A percentile compares a stretch with the other conserved stretches of the same genome.
These are phyloP conservation scores for Vitis hybrid DNA, from an alignment of 177 flowering plant species.

Conservation along the genomic window DNA sequence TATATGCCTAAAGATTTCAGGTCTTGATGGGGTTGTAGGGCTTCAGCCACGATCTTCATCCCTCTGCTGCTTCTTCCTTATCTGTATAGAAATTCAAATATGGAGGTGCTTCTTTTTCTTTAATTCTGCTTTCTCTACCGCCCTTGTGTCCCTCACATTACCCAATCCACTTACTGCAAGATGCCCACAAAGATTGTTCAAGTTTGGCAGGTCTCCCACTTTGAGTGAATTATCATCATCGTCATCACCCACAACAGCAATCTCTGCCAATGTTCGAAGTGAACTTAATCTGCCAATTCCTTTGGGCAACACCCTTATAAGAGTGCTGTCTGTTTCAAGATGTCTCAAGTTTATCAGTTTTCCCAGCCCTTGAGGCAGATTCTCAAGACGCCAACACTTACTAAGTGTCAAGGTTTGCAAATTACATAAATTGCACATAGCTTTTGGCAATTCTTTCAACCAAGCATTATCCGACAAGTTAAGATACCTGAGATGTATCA, in stretches of 20 bases:
- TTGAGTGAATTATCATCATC: not conserved
- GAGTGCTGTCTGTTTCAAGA: not conserved
- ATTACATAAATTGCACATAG: constrained; percentile 1
- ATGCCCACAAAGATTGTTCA: constrained; percentile 2
- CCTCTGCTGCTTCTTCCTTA: not conserved
- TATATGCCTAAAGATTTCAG: not conserved
- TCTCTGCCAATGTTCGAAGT: constrained; percentile 6
- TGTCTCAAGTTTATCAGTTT: constrained; percentile 7
- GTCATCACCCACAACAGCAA: constrained; percentile 2
- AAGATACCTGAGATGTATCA: not conserved
- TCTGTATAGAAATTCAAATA: not conserved
- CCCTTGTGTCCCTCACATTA: not conserved
- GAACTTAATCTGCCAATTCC: constrained; percentile 7
- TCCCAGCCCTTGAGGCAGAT: constrained; percentile 5
- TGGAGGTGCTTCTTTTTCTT: constrained; percentile 4
- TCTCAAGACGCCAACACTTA: not conserved
- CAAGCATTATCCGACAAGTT: not conserved
- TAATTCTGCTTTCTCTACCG: constrained; percentile 18
- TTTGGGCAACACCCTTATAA: not conserved
- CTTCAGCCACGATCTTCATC: not conserved
- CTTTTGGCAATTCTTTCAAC: not conserved
- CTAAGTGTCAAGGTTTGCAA: constrained; percentile 5
- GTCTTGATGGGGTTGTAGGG: constrained; percentile 1
- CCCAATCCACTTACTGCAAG: constrained; percentile 19
- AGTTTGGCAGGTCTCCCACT: constrained; percentile 4